These are phyloP conservation scores for Dovyalis caffra DNA, from an alignment of 345 rosid species.

Conservation along the genomic window DNA sequence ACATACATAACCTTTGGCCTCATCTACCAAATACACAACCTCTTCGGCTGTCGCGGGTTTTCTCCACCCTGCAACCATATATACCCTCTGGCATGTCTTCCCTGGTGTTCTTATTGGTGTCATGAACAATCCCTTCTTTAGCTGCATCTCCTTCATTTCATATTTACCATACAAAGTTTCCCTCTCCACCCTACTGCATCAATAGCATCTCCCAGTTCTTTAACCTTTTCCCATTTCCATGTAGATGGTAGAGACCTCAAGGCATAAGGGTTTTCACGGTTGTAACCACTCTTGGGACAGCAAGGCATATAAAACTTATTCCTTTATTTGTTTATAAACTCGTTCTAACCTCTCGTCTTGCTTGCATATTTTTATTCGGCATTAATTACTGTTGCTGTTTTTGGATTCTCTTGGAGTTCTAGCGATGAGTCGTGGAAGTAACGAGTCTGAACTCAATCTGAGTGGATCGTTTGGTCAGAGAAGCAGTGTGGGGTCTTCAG, in stretches of 20 bases:
- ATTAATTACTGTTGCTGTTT: too few species aligned
- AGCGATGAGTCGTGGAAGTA: conserved; percentile 49
- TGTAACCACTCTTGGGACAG: too few species aligned
- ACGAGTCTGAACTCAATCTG: conserved; percentile 17
- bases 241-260: too few species aligned
- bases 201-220: conserved; percentile 43
- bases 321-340: too few species aligned
- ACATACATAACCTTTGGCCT: conserved; percentile 37
- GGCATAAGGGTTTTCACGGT: too few species aligned
- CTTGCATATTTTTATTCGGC: too few species aligned
- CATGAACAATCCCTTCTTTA: conserved; percentile 41
- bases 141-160: conserved; percentile 38
- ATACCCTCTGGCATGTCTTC: conserved; percentile 41
- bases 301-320: too few species aligned
- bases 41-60: conserved; percentile 55
- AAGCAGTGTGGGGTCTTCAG: conserved; percentile 50
- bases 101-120: conserved; percentile 33
- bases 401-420: too few species aligned
- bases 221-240: conserved; percentile 38
- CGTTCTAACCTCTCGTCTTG: too few species aligned
- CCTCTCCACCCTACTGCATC: conserved; percentile 54
- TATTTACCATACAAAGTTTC: conserved; percentile 50
- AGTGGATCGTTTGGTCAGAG: conserved; percentile 40
- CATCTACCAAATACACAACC: conserved; percentile 40
- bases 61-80: conserved; percentile 52